Conservation (phyloP, 1,139 yeast genomes). For the Candida tetrigidarum region DNA sequence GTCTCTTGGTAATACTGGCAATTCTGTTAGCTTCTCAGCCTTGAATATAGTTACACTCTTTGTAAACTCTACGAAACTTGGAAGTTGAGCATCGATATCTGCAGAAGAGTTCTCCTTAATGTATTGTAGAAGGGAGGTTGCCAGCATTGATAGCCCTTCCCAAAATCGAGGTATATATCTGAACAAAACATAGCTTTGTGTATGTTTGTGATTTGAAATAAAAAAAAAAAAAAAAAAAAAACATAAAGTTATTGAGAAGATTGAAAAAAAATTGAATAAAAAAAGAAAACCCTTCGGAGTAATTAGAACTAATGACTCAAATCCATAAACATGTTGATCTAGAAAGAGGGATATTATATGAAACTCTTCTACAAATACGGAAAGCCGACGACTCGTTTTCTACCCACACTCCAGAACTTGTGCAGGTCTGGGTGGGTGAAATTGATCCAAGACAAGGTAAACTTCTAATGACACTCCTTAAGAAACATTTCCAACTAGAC, state of each 20-base stretch:
- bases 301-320: conserved; percentile 4
- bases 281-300: too few relatives aligned
- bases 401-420: conserved; percentile 31
- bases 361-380: conserved; percentile 52
- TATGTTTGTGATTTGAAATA: too few relatives aligned
- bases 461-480: conserved; percentile 29
- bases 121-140: not conserved
- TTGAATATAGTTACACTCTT: conserved; percentile 7
- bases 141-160: not conserved
- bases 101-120: not conserved
- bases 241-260: not conserved
- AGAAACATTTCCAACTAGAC: conserved; percentile 33
- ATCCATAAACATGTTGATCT: conserved; percentile 40
- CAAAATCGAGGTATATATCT: too few relatives aligned
- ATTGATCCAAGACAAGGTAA: conserved; percentile 36
- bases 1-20: conserved; percentile 9
- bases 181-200: too few relatives aligned
- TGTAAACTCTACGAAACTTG: conserved; percentile 15
- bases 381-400: conserved; percentile 23
- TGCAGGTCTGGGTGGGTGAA: conserved; percentile 60
- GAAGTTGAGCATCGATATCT: conserved; percentile 7
- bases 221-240: conserved; percentile 8
- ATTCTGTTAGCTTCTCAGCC: not conserved
- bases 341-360: conserved; percentile 50
- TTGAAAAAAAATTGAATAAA: too few relatives aligned